Evolutionary conservation across 192 early-diverging fungal species (phyloP), one percentile per base, ranked within the genome.

Genomic region (Coemansia sp.): DNA sequence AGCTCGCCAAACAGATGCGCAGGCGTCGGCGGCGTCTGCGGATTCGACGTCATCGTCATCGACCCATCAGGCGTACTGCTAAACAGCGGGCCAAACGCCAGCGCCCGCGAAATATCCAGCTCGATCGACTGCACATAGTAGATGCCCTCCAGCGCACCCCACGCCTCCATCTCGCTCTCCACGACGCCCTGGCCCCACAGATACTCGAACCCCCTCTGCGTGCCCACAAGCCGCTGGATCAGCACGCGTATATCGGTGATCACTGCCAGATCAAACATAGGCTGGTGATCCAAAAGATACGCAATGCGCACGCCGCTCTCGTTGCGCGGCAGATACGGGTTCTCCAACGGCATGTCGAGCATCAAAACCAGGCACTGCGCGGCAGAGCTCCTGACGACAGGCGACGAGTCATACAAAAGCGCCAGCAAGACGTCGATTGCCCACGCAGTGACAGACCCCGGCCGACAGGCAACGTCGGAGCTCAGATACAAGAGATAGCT

Each of bases 1-100:
- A 81, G 59, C 60, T 81, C 78, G 49, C 73, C 78, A 57, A 81
- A 81, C 65, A 81, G 45, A 29, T 81, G 78, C 22, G 78, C 55
- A 3, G 73, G 78, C 47, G 78, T 81, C 20, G 69, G 58, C 35
- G 78, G 78, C 0, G 73, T 81, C 64, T 67, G 72, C 35, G 67
- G 62, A 32, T 67, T 75, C 19, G 76, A 73, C 0, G 78, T 72
- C 78, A 75, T 67, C 55, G 68, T 61, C 72, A 72, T 72, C 13
- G 70, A 48, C 6, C 78, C 78, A 48, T 81, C 78, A 0, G 78
- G 61, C 29, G 63, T 72, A 57, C 69, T 72, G 53, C 72, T 74
- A 55, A 81, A 81, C 34, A 81, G 58, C 23, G 78, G 78, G n/a
- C 78, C 78, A 39, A 61, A 69, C 6, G 78, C 73, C 45, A 81